Percentiles rank a stretch among this genome's conserved stretches.
Conservation (phyloP, 1,139 yeast genomes). For the Zygoascus hellenicus region DNA sequence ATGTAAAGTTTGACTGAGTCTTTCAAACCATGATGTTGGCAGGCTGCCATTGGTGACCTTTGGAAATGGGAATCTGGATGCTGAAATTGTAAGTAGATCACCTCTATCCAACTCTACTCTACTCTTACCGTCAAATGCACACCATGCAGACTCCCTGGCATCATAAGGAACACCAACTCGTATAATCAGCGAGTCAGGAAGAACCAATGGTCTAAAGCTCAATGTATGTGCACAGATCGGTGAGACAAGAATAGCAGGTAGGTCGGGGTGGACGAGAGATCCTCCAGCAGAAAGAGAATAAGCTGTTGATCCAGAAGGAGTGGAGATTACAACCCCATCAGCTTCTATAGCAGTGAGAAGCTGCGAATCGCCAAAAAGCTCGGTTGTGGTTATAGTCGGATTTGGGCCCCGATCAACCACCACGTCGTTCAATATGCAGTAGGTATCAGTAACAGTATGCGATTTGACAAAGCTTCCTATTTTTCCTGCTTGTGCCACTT, state of each 20-base stretch:
- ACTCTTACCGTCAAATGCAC: conserved; percentile 73
- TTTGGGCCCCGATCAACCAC: conserved; percentile 82
- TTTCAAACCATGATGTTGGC: conserved; percentile 45
- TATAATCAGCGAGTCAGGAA: conserved; percentile 66
- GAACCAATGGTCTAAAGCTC: conserved; percentile 73
- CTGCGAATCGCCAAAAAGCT: conserved; percentile 69
- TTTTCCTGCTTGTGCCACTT: conserved; percentile 32
- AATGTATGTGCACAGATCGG: conserved; percentile 85
- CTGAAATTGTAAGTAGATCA: conserved; percentile 65
- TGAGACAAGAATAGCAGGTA: conserved; percentile 71
- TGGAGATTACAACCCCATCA: conserved; percentile 77
- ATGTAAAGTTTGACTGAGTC: conserved; percentile 44
- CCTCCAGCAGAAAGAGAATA: conserved; percentile 87
- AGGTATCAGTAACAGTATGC: conserved; percentile 35
- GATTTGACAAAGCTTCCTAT: conserved; percentile 27
- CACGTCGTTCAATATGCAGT: conserved; percentile 76
- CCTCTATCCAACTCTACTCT: conserved; percentile 63
- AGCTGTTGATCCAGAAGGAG: conserved; percentile 92
- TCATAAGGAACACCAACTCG: conserved; percentile 62
- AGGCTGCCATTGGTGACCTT: conserved; percentile 48
- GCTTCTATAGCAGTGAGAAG: conserved; percentile 80
- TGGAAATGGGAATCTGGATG: conserved; percentile 70
- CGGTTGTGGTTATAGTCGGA: conserved; percentile 71
- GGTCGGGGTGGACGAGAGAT: conserved; percentile 78
- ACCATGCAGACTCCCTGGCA: conserved; percentile 71